Base-by-base conservation (phyloP, 2,329 filamentous ascomycete genomes). In the Calcarisporium arbuscula region DNA sequence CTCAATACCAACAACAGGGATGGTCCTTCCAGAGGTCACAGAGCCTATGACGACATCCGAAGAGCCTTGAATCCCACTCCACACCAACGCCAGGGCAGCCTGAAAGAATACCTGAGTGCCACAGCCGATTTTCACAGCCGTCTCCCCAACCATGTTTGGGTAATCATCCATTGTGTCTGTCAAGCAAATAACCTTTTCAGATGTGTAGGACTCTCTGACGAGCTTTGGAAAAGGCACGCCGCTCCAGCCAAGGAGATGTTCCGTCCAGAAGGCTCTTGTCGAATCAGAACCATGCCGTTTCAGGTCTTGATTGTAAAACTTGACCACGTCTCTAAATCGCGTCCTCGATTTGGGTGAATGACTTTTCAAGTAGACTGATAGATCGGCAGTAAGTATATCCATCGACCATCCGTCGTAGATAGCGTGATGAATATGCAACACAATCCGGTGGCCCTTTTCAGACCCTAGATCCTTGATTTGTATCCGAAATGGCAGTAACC, bases 321-420 rank as follows among this genome's bases (percentile, higher is more conserved):
- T 52, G 0, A 74, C 62, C n/a, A 94, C 58, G 0, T 70, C 51
- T 0, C 66, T 60, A 46, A 85, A 94, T 18, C 77, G 67, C 1
- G 77, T 74, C 19, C 80, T 67, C 2, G n/a, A n/a, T n/a, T n/a
- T n/a, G n/a, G n/a, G n/a, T n/a, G n/a, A n/a, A n/a, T n/a, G n/a
- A n/a, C n/a, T n/a, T n/a, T n/a, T n/a, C n/a, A n/a, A n/a, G n/a
- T n/a, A n/a, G n/a, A n/a, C n/a, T 5, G 72, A 65, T 5, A 94
- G 60, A 52, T 95, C 86, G 18, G 70, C 62, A 11, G 85, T 47
- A 0, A 94, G 58, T 19, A 90, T 64, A 33, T 95, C 83, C 51
- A 88, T 72, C 0, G 87, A 89, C 89, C 89, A 95, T n/a, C 88
- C 89, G 56, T 95, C 89, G 51, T 94, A 95, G 1, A 94, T 55